Base-by-base conservation (phyloP, 805 yeast species). In the Lachancea cidri region DNA sequence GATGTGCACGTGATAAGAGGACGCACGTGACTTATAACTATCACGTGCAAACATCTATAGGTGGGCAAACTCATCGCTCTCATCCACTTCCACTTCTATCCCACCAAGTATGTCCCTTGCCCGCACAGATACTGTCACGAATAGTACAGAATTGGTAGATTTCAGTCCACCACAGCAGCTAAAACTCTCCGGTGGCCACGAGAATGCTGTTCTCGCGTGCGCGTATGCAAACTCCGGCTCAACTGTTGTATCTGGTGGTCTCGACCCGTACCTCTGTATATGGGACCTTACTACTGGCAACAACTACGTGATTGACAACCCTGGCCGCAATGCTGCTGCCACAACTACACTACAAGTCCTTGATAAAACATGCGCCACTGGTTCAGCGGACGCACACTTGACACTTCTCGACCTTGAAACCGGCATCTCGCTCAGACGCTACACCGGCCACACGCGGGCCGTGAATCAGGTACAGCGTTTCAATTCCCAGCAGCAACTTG, bases 351-450 rank as follows among this genome's bases (percentile, higher is more conserved):
- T 83, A 7, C 57, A 63, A 20, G 84, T 89, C 86, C 43, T 58
- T 2, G 49, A 61, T 4, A 71, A 74, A 31, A 77, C 74, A 27
- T 14, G 80, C 2, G 71, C 69, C 13, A 65, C 82, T 2, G 63
- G 78, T 1, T 74, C 85, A 18, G 79, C 89, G 0, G 94, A 83
- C 55, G 48, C 67, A 3, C 73, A 83, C 0, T 60, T 82, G 1
- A 77, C 79, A 1, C 52, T 77, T 4, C 81, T 85, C 79, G 91
- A 85, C 55, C 57, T 71, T 0, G 67, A 64, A 15, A 74, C 81
- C 3, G 85, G 86, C 2, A 53, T 54, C 33, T 71, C 82, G 45
- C 46, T 74, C 11, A 65, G 82, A 33, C 81, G 77, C 36, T 73
- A 75, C 15, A 53, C 53, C n/a, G 77, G 74, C 1, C 83, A 79